Evolutionary conservation across 108 stramenopile genomes (phyloP).

Genomic region (Mayamaea pseudoterrestris): DNA sequence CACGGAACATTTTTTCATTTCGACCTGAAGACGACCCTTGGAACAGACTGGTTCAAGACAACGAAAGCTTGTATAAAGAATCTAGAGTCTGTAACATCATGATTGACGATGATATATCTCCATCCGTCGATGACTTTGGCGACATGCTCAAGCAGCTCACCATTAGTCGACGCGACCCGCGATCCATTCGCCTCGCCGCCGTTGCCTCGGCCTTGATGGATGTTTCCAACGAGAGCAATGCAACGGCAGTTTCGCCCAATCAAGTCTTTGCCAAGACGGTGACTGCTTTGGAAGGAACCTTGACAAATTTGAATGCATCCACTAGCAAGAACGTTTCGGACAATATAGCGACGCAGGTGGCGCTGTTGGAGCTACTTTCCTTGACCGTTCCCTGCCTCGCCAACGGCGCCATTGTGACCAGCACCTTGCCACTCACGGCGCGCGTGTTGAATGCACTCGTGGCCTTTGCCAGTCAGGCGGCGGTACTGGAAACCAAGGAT

Average conservation of each 20-base stretch:
- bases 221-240: constrained; percentile 4
- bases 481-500: constrained; percentile 17
- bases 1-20: no score
- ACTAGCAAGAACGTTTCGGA: constrained; percentile 11
- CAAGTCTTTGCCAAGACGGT: constrained; percentile 23
- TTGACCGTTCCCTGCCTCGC: constrained; percentile 34
- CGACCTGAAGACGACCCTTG: no score
- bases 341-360: constrained; percentile 26
- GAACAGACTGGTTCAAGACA: no score
- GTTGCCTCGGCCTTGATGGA: constrained; percentile 31
- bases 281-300: constrained; percentile 37
- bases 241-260: constrained; percentile 8
- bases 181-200: constrained; percentile 22
- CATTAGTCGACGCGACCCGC: constrained; percentile 36
- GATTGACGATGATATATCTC: no score
- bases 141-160: no score
- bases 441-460: constrained; percentile 41
- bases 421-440: constrained; percentile 32
- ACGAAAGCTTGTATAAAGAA: no score
- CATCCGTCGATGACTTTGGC: no score
- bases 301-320: background rate
- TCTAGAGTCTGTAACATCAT: no score
- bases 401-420: constrained; percentile 14
- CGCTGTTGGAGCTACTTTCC: constrained; percentile 47
- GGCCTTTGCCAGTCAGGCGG: constrained; percentile 11